Evolutionary conservation across 495 filamentous ascomycete genomes (phyloP).

Genomic region (Tricharina praecox): DNA sequence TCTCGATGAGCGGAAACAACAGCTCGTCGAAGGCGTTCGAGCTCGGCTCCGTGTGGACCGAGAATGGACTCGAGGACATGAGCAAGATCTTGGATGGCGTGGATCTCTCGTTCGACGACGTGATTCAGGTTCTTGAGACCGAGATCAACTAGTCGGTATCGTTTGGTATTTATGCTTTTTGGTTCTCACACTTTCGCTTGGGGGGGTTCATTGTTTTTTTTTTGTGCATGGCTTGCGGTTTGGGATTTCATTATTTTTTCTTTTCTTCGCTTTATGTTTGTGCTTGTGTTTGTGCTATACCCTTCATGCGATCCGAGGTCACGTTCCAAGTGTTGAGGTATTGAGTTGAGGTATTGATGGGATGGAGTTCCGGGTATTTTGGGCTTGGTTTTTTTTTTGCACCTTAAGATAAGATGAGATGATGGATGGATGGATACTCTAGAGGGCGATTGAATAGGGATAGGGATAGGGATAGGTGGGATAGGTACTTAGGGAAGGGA

Average conservation of each 20-base stretch:
- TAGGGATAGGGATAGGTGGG: no score
- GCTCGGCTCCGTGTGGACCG: constrained; percentile 14
- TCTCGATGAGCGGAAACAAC: constrained; percentile 2
- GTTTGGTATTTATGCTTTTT: background rate
- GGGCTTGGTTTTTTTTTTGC: no score
- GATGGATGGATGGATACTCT: no score
- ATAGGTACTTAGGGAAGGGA: no score
- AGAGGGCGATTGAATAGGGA: no score
- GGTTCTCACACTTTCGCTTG: background rate
- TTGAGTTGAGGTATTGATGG: background rate
- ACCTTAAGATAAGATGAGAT: no score
- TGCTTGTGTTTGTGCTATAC: background rate
- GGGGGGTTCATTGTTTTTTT: background rate
- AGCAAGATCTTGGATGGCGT: constrained; percentile 20
- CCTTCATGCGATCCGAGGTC: background rate
- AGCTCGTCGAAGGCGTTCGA: constrained; percentile 13
- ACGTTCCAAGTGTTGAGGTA: no score
- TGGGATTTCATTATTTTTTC: no score
- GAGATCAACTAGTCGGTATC: constrained; percentile 15
- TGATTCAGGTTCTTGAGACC: constrained; percentile 25
- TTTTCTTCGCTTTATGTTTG: background rate
- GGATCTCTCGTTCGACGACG: constrained; percentile 26
- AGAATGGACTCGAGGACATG: constrained; percentile 22
- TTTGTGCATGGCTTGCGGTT: background rate
- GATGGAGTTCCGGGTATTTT: background rate